Base-by-base conservation (phyloP, 2,329 filamentous ascomycete species). In the Hyphodiscus sp. region DNA sequence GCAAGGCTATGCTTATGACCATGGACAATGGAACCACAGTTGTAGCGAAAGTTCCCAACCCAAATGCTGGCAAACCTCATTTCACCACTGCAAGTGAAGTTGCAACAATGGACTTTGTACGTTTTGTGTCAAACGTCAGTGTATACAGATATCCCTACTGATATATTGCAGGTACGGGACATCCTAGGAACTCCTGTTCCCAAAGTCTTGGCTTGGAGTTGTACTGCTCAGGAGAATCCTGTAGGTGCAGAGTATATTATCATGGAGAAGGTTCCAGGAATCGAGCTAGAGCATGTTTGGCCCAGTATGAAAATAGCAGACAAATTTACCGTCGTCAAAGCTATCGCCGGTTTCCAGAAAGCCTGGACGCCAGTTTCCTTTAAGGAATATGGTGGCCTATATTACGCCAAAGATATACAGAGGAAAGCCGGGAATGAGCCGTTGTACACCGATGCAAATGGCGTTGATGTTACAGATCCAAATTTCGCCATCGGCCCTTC, bases 191-290 rank as follows among this genome's bases (percentile, higher is more conserved):
- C 65, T 74, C 71, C 73, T n/a, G 68, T 74, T 43, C 73, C 71
- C n/a, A 65, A 56, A 51, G 68, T 75, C 41, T 61, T 73, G 6
- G 70, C 71, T 50, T 76, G 70, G n/a, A 71, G 62, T 58, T 63
- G 71, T 50, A 66, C 71, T 50, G 52, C 61, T 2, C 49, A 51
- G 2, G 50, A 52, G 1, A 70, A 68, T 53, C 30, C 58, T 4
- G 65, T 71, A 30, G 66, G 67, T 29, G 63, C 60, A 16, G 67
- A 71, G 53, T 71, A 72, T 45, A 71, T 72, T 19, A 70, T 73
- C 38, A 70, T 70, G 65, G 70, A 71, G 53, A 70, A n/a, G 57
- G 66, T 61, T 8, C 23, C 49, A 30, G 69, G 69, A 7, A 54
- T 69, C 45, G 57, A 55, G n/a, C 51, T 72, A 19, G 57, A 63